These are phyloP conservation scores for Hypholoma sublateritium DNA, from an alignment of 768 basidiomycete species.

Conservation along the genomic window DNA sequence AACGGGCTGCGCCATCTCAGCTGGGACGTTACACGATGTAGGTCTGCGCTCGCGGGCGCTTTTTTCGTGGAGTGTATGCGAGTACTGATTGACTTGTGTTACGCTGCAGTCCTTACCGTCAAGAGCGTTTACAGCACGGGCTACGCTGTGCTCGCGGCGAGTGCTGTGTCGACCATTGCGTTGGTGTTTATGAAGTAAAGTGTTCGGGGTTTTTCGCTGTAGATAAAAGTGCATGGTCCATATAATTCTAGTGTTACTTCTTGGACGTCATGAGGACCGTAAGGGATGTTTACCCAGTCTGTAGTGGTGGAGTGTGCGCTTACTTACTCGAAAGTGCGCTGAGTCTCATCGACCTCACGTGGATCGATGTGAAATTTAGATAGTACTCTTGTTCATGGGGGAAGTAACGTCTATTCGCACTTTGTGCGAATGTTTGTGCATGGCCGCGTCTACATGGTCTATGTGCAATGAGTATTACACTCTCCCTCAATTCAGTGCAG, in stretches of 20 bases:
- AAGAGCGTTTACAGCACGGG: conserved; percentile 81
- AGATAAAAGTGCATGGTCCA: not conserved
- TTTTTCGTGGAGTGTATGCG: conserved; percentile 6
- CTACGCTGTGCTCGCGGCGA: conserved; percentile 81
- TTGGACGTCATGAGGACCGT: too few relatives aligned
- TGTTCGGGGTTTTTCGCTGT: not conserved
- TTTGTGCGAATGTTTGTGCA: too few relatives aligned
- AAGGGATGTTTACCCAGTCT: not conserved
- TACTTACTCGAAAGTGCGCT: too few relatives aligned
- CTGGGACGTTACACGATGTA: conserved; percentile 91
- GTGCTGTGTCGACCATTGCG: conserved; percentile 71
- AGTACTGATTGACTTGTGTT: not conserved
- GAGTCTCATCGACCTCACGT: too few relatives aligned
- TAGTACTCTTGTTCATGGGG: too few relatives aligned
- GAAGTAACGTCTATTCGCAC: too few relatives aligned
- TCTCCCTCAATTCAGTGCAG: too few relatives aligned
- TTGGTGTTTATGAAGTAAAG: conserved; percentile 39
- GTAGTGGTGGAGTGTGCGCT: too few relatives aligned
- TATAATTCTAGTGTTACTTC: not conserved
- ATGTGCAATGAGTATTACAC: too few relatives aligned
- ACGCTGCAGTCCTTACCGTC: conserved; percentile 74
- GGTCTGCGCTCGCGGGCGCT: conserved; percentile 34
- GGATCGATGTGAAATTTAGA: too few relatives aligned
- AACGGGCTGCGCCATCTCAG: conserved; percentile 89
- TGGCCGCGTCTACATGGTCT: too few relatives aligned